Conservation (phyloP, 352 stramenopile genomes). For the Pythium utonaiense region DNA sequence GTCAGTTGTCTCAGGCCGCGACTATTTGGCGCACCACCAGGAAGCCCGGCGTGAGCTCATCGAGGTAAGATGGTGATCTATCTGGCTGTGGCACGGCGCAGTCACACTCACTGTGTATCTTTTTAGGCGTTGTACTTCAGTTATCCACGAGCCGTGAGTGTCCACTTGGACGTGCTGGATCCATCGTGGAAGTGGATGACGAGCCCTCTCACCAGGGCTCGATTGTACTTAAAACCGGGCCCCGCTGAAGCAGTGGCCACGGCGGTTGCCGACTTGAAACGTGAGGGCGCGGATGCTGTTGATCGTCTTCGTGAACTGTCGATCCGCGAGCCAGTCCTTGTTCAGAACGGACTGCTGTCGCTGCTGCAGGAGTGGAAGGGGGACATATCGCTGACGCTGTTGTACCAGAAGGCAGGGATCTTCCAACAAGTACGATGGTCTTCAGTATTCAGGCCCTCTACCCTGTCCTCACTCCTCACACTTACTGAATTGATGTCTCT, state of each 20-base stretch:
- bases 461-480: background rate
- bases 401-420: constrained; percentile 59
- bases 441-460: background rate
- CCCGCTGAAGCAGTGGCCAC: constrained; percentile 46
- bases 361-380: constrained; percentile 44
- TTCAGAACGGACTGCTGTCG: constrained; percentile 42
- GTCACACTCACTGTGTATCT: background rate
- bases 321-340: constrained; percentile 49
- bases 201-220: constrained; percentile 1
- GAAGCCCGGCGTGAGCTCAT: constrained; percentile 38
- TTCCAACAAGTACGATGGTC: constrained; percentile 52
- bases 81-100: background rate
- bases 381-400: constrained; percentile 55
- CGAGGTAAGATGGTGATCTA: constrained; percentile 29
- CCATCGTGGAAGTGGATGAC: constrained; percentile 51
- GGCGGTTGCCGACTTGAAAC: constrained; percentile 35
- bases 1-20: background rate
- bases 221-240: constrained; percentile 21
- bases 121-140: constrained; percentile 56
- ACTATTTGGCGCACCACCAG: constrained; percentile 10
- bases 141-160: constrained; percentile 41
- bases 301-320: constrained; percentile 60
- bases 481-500: background rate
- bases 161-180: constrained; percentile 46
- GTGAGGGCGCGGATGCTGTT: constrained; percentile 42